These are phyloP conservation scores for Nevesoporus exiguus DNA, from an alignment of 768 basidiomycete species.

Conservation along the genomic window DNA sequence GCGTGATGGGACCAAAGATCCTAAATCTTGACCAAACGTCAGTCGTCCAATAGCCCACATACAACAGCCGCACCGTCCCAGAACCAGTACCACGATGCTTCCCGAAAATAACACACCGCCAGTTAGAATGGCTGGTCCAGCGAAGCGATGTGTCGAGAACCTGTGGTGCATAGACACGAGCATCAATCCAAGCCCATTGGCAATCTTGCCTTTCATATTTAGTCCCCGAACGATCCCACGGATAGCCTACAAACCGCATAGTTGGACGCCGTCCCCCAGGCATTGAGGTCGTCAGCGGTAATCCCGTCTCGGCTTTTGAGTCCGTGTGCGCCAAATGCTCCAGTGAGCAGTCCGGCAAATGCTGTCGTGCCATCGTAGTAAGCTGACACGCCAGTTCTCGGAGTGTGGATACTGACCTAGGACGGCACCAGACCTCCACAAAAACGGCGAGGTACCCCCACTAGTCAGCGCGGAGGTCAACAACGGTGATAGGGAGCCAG, in stretches of 20 bases:
- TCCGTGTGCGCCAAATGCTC: slow-evolving; percentile 69
- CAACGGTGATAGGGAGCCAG: slow-evolving; percentile 30
- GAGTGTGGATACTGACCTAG: slow-evolving; percentile 32
- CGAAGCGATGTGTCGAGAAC: slow-evolving; percentile 57
- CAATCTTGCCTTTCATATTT: slow-evolving; percentile 42
- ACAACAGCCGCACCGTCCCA: slow-evolving; percentile 39
- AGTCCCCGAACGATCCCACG: slow-evolving; percentile 5
- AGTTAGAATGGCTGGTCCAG: slow-evolving; percentile 60
- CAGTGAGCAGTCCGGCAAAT: slow-evolving; percentile 51
- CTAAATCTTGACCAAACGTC: slow-evolving; percentile 36
- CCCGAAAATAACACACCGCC: slow-evolving; percentile 62
- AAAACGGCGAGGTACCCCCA: slow-evolving; percentile 19
- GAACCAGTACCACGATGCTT: slow-evolving; percentile 53
- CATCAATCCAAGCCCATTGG: slow-evolving; percentile 66
- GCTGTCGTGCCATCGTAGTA: slow-evolving; percentile 24
- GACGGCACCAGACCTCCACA: slow-evolving; percentile 44
- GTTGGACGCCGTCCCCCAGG: slow-evolving; percentile 60
- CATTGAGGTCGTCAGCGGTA: slow-evolving; percentile 49
- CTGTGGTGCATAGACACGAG: slow-evolving; percentile 59
- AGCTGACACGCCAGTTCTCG: background rate
- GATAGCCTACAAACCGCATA: slow-evolving; percentile 51
- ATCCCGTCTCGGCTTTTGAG: slow-evolving; percentile 47
- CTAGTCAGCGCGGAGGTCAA: slow-evolving; percentile 14
- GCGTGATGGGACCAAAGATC: slow-evolving; percentile 62
- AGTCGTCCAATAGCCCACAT: background rate